phyloP scores from a whole-genome alignment of 2,329 filamentous ascomycete species.

The Colletotrichum orbiculare region DNA sequence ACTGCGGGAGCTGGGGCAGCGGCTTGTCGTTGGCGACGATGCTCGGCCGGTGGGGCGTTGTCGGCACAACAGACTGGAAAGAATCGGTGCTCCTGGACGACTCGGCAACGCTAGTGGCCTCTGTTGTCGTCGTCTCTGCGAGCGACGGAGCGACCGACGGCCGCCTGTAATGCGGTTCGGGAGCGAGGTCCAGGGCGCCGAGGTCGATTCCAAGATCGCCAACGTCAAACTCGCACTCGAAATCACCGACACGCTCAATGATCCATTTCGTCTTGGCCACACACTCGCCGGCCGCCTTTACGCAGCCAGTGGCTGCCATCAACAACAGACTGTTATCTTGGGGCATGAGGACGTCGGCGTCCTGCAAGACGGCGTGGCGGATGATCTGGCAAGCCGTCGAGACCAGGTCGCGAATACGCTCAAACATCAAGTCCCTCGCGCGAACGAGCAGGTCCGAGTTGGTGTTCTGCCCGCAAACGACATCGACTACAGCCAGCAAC shows the following conservation, averaged over 20 bases:
- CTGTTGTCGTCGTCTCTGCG: constrained; percentile 47
- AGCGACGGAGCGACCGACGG: constrained; percentile 44
- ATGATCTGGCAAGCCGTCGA: constrained; percentile 84
- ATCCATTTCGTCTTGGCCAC: constrained; percentile 86
- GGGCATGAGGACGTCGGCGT: constrained; percentile 83
- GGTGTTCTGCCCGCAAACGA: constrained; percentile 82
- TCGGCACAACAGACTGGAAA: constrained; percentile 32
- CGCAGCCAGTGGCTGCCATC: constrained; percentile 84
- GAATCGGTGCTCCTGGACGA: constrained; percentile 50
- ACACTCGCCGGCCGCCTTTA: constrained; percentile 91
- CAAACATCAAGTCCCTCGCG: constrained; percentile 81
- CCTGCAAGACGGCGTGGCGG: constrained; percentile 72
- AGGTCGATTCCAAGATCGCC: constrained; percentile 67
- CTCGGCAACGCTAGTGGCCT: constrained; percentile 52
- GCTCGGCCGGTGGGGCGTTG: constrained; percentile 50
- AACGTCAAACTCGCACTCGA: constrained; percentile 81
- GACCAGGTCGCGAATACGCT: constrained; percentile 82
- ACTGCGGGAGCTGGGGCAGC: constrained; percentile 72
- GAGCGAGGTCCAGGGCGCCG: constrained; percentile 58
- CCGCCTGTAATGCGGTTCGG: constrained; percentile 46
- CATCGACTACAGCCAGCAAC: constrained; percentile 82
- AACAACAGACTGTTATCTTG: constrained; percentile 82
- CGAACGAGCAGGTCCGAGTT: constrained; percentile 74
- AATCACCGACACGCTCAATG: constrained; percentile 90
- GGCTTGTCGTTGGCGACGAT: constrained; percentile 69